Percentiles rank a stretch among this genome's conserved stretches.
Evolutionary conservation across 2,329 filamentous ascomycete species (phyloP).

Genomic region (Thelonectria olida): DNA sequence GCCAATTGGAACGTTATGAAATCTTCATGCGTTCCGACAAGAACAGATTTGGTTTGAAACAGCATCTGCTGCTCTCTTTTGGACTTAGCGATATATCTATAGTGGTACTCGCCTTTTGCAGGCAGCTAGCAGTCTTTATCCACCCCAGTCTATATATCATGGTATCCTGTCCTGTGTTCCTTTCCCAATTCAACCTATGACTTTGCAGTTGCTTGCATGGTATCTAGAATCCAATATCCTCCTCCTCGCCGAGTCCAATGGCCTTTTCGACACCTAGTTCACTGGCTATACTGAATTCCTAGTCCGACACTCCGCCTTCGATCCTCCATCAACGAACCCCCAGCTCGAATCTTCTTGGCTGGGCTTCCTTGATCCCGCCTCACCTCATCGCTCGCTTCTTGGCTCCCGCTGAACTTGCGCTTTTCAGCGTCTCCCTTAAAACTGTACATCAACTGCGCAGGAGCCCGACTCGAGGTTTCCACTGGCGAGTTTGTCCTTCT

Average conservation of each 20-base stretch:
- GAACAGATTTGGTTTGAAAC: too few relatives aligned
- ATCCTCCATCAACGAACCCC: constrained; percentile 49
- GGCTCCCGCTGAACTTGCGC: constrained; percentile 57
- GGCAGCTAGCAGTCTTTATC: constrained; percentile 1
- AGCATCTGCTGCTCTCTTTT: neutral
- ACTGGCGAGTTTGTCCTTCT: constrained; percentile 55
- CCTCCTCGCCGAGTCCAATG: neutral
- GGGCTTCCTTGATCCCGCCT: constrained; percentile 55
- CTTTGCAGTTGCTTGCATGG: neutral
- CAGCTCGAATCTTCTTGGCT: constrained; percentile 60
- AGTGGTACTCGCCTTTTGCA: neutral
- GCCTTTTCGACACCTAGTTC: constrained; percentile 3
- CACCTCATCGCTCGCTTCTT: constrained; percentile 41
- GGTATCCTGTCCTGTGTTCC: constrained; percentile 4
- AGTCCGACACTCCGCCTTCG: constrained; percentile 54
- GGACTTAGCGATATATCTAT: neutral
- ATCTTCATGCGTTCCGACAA: neutral
- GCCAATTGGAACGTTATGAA: neutral
- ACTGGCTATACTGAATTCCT: constrained; percentile 60
- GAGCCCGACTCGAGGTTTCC: constrained; percentile 56
- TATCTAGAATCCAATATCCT: neutral
- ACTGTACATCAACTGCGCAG: constrained; percentile 61
- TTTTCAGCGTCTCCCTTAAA: constrained; percentile 58
- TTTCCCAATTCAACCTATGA: neutral
- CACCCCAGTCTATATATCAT: neutral